phyloP scores from a whole-genome alignment of 331 rosid species.

The Rhamnella rubrinervis region DNA sequence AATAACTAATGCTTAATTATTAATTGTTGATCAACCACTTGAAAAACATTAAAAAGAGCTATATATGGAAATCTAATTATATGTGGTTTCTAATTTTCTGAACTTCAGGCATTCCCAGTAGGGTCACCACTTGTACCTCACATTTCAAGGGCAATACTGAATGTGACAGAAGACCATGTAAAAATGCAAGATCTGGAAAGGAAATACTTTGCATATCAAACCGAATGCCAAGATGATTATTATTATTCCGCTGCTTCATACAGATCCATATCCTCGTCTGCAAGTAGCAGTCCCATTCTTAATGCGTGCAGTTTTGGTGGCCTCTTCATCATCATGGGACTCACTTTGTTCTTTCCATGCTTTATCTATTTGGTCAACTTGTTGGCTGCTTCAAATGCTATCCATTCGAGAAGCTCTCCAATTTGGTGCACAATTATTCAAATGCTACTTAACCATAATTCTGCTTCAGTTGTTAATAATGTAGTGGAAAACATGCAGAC shows the following conservation, averaged over 20 bases:
- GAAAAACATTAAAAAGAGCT: too few species aligned
- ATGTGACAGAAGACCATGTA: constrained; percentile 25
- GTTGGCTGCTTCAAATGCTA: neutral
- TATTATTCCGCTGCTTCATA: neutral
- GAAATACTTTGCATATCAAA: constrained; percentile 16
- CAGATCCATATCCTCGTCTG: neutral
- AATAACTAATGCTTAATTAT: too few species aligned
- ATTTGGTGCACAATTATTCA: too few species aligned
- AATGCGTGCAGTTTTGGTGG: constrained; percentile 27
- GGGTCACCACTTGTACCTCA: constrained; percentile 34
- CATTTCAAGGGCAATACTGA: constrained; percentile 35
- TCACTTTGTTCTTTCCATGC: constrained; percentile 8
- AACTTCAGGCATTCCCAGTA: constrained; percentile 30
- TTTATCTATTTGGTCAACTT: neutral
- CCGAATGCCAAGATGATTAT: neutral
- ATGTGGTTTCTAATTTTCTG: neutral
- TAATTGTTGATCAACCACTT: too few species aligned
- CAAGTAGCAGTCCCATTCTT: constrained; percentile 14
- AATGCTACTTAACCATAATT: too few species aligned
- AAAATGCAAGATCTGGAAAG: constrained; percentile 11
- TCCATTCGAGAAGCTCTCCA: neutral
- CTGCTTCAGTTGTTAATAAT: too few species aligned
- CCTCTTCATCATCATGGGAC: constrained; percentile 30
- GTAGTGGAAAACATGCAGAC: too few species aligned
- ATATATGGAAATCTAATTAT: neutral